A percentile compares a stretch with the other conserved stretches of the same genome.
Evolutionary conservation across 495 filamentous ascomycete species (phyloP).

Genomic region (Hypoxylon lienhwacheense): DNA sequence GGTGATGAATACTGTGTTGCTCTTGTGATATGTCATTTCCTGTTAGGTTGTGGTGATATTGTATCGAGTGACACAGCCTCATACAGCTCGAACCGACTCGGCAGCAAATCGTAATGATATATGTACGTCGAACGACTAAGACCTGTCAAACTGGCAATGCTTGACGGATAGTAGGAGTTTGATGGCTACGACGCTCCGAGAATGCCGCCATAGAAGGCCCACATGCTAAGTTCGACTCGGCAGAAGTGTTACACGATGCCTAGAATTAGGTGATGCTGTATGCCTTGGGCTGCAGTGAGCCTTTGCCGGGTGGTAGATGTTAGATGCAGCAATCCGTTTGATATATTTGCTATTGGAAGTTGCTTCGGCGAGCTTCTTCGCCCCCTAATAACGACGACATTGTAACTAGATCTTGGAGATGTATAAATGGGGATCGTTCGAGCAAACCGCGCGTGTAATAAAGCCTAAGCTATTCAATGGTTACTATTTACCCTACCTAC

Average conservation of each 20-base stretch:
- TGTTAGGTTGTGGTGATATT: slow-evolving; percentile 13
- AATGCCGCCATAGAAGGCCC: slow-evolving; percentile 14
- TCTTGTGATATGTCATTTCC: slow-evolving; percentile 14
- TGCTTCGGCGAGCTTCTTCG: neutral
- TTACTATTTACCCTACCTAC: too few species aligned
- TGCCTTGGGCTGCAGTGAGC: slow-evolving; percentile 24
- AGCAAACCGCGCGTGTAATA: too few species aligned
- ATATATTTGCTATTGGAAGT: slow-evolving; percentile 35
- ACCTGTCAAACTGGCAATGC: neutral
- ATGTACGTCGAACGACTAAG: slow-evolving; percentile 9
- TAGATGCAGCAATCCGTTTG: slow-evolving; percentile 37
- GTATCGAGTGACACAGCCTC: slow-evolving; percentile 23
- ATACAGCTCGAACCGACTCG: slow-evolving; percentile 4
- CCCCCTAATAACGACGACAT: too few species aligned
- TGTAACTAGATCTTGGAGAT: too few species aligned
- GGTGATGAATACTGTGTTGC: slow-evolving; percentile 18
- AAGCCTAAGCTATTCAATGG: too few species aligned
- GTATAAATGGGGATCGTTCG: too few species aligned
- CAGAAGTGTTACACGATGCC: slow-evolving; percentile 6
- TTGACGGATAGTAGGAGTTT: slow-evolving; percentile 2
- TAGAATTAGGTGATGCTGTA: slow-evolving; percentile 24
- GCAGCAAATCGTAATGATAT: slow-evolving; percentile 10
- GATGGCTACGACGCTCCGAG: slow-evolving; percentile 12
- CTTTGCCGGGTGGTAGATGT: slow-evolving; percentile 24
- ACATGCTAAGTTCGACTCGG: neutral